Evolutionary conservation across 179 eudicot genomes (phyloP).

Genomic region (Patellifolia procumbens): DNA sequence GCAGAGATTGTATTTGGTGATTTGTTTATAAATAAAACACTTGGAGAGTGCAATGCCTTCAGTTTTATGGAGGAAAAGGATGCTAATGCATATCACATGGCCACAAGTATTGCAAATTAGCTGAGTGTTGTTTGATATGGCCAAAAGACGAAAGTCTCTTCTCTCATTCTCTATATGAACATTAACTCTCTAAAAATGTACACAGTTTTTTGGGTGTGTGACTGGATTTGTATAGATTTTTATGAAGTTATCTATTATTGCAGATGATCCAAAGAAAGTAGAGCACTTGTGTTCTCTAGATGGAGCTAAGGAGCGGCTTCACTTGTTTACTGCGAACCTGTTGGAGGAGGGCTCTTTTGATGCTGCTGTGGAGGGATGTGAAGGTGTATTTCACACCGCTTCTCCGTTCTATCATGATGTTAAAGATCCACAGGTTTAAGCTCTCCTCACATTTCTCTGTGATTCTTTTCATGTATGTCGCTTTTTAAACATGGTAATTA

Average conservation of each 20-base stretch:
- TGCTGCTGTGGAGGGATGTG: slow-evolving; percentile 41
- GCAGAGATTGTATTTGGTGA: background rate
- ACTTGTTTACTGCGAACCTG: slow-evolving; percentile 36
- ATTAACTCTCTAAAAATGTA: background rate
- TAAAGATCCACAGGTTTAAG: slow-evolving; percentile 40
- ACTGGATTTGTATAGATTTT: background rate
- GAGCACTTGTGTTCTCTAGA: slow-evolving; percentile 41
- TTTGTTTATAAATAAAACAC: background rate
- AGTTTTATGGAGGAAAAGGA: background rate
- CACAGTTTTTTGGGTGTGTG: background rate
- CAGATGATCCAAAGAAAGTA: slow-evolving; percentile 42
- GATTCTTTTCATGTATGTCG: background rate
- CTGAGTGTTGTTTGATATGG: background rate
- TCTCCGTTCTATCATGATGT: slow-evolving; percentile 40
- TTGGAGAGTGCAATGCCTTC: background rate
- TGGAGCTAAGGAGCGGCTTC: slow-evolving; percentile 46
- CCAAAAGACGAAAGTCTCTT: background rate
- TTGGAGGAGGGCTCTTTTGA: slow-evolving; percentile 42
- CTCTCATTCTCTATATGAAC: background rate
- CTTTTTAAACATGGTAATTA: background rate
- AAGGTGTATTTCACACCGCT: slow-evolving; percentile 46
- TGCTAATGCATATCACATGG: background rate
- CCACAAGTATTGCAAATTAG: background rate
- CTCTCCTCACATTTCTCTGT: background rate
- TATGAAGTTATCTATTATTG: background rate